These are phyloP conservation scores for Sarocladiaceae sp. DNA, from an alignment of 2,329 filamentous ascomycete species.

Conservation along the genomic window DNA sequence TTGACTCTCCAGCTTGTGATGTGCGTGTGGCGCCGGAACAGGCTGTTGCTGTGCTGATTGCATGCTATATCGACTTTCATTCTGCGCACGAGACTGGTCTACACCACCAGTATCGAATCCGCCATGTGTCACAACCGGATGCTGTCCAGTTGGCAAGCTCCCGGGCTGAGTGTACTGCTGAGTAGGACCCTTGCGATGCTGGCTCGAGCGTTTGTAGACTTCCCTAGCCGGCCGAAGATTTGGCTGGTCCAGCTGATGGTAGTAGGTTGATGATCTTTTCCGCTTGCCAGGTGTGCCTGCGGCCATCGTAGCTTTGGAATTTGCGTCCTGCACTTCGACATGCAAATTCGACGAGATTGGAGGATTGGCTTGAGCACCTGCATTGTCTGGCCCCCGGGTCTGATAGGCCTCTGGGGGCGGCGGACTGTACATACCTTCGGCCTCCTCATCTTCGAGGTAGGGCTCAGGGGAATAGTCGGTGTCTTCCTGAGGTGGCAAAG, in stretches of 20 bases:
- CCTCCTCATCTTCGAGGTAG: neutral
- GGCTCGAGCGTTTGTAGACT: constrained; percentile 24
- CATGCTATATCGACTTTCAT: too few species aligned
- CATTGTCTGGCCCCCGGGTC: neutral
- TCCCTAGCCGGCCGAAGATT: constrained; percentile 22
- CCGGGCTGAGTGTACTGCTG: neutral
- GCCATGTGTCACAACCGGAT: too few species aligned
- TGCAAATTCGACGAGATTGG: too few species aligned
- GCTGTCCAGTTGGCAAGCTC: neutral
- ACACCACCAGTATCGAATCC: too few species aligned
- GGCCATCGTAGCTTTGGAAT: too few species aligned
- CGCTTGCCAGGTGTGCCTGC: neutral
- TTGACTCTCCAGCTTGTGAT: neutral
- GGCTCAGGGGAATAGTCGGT: neutral
- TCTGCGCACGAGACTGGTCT: too few species aligned
- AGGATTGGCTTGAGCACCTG: neutral
- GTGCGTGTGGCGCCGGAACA: neutral
- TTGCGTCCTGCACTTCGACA: too few species aligned
- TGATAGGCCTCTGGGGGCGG: constrained; percentile 7
- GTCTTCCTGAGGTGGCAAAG: neutral
- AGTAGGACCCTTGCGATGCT: neutral
- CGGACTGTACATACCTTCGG: constrained; percentile 1
- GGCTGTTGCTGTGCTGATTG: too few species aligned
- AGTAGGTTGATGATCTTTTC: neutral
- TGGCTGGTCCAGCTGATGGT: constrained; percentile 14